These are phyloP conservation scores for Globisporangium orthogonon DNA, from an alignment of 352 stramenopile species.

Conservation along the genomic window DNA sequence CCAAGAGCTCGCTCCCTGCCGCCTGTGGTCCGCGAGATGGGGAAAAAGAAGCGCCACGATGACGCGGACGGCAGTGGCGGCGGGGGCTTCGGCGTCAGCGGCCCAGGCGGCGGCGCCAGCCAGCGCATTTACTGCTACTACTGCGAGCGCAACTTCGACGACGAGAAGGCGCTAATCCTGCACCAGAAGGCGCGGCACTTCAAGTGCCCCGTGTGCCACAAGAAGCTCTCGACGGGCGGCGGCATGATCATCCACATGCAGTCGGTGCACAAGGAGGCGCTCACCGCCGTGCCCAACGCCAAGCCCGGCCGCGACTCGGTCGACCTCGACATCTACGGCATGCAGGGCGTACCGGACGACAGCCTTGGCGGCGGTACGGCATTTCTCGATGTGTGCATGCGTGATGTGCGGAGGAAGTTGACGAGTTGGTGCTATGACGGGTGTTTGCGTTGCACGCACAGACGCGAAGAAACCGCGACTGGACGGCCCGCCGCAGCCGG, in stretches of 20 bases:
- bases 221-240: slow-evolving; percentile 88
- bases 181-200: slow-evolving; percentile 92
- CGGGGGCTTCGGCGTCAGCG: neutral
- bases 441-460: neutral
- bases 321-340: slow-evolving; percentile 87
- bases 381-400: slow-evolving; percentile 10
- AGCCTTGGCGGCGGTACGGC: slow-evolving; percentile 12
- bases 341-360: slow-evolving; percentile 78
- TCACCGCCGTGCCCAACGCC: slow-evolving; percentile 78
- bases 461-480: slow-evolving; percentile 43
- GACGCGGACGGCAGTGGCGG: slow-evolving; percentile 25
- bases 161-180: slow-evolving; percentile 90
- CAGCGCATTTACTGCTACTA: slow-evolving; percentile 91
- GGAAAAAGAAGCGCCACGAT: slow-evolving; percentile 82
- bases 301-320: slow-evolving; percentile 76
- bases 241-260: slow-evolving; percentile 87
- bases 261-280: slow-evolving; percentile 86
- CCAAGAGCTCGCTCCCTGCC: neutral
- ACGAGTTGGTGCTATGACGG: neutral
- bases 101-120: slow-evolving; percentile 19
- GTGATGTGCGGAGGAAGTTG: neutral
- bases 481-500: slow-evolving; percentile 12
- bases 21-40: slow-evolving; percentile 22
- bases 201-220: slow-evolving; percentile 88
- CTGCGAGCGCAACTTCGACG: slow-evolving; percentile 89